Percentiles rank a stretch among this genome's conserved stretches.
These are phyloP conservation scores for Chytriomyces confervae DNA, from an alignment of 192 early-diverging fungal genomes.

Conservation along the genomic window DNA sequence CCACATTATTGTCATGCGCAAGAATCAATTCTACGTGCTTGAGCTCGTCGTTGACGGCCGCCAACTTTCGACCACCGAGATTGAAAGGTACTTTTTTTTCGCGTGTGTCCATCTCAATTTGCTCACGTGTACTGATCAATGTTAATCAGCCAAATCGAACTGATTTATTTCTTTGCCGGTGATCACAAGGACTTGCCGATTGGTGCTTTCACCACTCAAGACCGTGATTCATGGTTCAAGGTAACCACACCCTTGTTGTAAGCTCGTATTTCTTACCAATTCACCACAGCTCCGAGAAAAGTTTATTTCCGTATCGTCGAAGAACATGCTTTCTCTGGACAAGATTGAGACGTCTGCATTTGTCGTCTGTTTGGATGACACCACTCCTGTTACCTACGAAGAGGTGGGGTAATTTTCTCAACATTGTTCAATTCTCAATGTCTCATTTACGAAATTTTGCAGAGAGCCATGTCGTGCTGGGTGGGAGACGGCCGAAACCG, in stretches of 20 bases:
- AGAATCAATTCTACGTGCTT: slow-evolving; percentile 87
- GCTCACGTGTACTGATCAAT: neutral
- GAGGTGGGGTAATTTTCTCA: slow-evolving; percentile 51
- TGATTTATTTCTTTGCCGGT: slow-evolving; percentile 74
- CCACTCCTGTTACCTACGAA: slow-evolving; percentile 84
- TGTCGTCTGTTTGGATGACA: slow-evolving; percentile 89
- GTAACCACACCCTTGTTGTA: slow-evolving; percentile 28
- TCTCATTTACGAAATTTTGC: neutral
- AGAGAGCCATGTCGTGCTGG: slow-evolving; percentile 82
- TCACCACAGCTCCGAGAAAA: neutral
- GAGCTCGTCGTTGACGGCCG: slow-evolving; percentile 76
- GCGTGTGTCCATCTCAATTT: slow-evolving; percentile 14
- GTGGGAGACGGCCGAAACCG: slow-evolving; percentile 96
- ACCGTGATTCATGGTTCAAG: slow-evolving; percentile 93
- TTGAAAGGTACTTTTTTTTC: slow-evolving; percentile 56
- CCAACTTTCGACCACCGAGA: slow-evolving; percentile 80
- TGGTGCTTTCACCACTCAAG: slow-evolving; percentile 89
- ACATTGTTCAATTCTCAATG: neutral
- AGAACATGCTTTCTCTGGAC: slow-evolving; percentile 75
- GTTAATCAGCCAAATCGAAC: slow-evolving; percentile 61
- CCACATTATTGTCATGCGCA: slow-evolving; percentile 85
- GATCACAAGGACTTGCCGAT: slow-evolving; percentile 70
- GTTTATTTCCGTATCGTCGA: slow-evolving; percentile 54
- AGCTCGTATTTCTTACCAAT: neutral
- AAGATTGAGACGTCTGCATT: slow-evolving; percentile 87